Percentiles rank a stretch among this genome's conserved stretches.
Conservation (phyloP, 352 stramenopile genomes). For the Phytophthora agathidicida region DNA sequence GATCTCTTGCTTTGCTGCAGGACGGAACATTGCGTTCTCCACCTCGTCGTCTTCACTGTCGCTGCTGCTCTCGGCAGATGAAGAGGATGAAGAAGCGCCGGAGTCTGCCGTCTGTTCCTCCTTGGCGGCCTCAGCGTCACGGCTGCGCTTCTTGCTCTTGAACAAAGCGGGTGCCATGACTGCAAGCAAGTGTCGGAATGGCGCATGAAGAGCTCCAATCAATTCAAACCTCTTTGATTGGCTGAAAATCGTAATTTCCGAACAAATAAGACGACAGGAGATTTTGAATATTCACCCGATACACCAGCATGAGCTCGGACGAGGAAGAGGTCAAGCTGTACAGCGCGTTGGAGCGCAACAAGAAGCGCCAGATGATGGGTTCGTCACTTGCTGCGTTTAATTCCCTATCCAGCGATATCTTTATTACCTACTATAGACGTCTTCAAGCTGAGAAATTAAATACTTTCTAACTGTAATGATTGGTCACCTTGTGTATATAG, state of each 20-base stretch:
- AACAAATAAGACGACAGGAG: slow-evolving; percentile 13
- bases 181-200: slow-evolving; percentile 4
- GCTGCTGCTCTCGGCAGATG: slow-evolving; percentile 18
- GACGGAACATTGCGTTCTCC: slow-evolving; percentile 80
- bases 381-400: slow-evolving; percentile 8
- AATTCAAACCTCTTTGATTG: slow-evolving; percentile 24
- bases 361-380: slow-evolving; percentile 73
- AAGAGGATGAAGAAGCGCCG: slow-evolving; percentile 5
- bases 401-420: neutral
- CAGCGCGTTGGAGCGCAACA: slow-evolving; percentile 67
- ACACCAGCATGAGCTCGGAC: slow-evolving; percentile 46
- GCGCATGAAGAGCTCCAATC: slow-evolving; percentile 29
- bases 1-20: slow-evolving; percentile 34
- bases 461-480: neutral
- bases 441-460: neutral
- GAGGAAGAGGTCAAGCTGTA: slow-evolving; percentile 75
- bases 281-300: no score
- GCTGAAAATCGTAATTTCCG: slow-evolving; percentile 19
- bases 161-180: slow-evolving; percentile 26
- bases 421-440: neutral
- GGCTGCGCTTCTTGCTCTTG: slow-evolving; percentile 38
- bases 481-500: slow-evolving; percentile 12
- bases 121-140: slow-evolving; percentile 5
- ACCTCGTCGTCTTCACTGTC: slow-evolving; percentile 67
- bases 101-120: neutral